Evolutionary conservation across 1,139 yeast species (phyloP).

Genomic region (Diutina mesorugosa): DNA sequence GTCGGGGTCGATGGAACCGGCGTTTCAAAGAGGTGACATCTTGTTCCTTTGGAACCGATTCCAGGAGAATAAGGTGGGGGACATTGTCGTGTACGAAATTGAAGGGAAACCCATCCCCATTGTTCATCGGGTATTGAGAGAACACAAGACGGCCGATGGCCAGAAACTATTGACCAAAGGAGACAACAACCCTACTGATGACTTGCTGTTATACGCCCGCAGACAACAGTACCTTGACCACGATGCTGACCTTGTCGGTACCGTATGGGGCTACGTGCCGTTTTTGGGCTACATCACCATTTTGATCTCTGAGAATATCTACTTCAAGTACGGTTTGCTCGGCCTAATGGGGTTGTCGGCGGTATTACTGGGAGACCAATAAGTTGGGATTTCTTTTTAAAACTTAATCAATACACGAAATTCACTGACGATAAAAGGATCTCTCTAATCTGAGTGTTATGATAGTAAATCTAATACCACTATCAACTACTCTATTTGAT

Average conservation of each 20-base stretch:
- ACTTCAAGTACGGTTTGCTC: conserved; percentile 58
- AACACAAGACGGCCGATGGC: conserved; percentile 45
- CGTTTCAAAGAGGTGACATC: conserved; percentile 96
- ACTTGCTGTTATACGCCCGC: conserved; percentile 69
- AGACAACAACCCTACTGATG: conserved; percentile 90
- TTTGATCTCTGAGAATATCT: conserved; percentile 77
- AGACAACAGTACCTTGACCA: conserved; percentile 69
- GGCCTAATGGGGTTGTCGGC: conserved; percentile 56
- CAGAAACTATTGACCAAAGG: conserved; percentile 88
- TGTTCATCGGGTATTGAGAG: conserved; percentile 87
- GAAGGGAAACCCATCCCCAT: conserved; percentile 77
- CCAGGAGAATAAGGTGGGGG: conserved; percentile 64
- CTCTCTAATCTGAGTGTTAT: too few species aligned
- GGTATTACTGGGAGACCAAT: conserved; percentile 31
- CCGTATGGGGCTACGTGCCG: conserved; percentile 89
- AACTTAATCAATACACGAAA: not conserved
- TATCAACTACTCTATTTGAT: too few species aligned
- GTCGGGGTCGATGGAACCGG: conserved; percentile 99
- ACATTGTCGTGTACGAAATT: conserved; percentile 88
- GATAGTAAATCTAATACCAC: too few species aligned
- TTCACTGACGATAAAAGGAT: too few species aligned
- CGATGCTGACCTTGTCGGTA: conserved; percentile 69
- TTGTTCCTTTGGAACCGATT: conserved; percentile 85
- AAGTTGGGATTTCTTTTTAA: not conserved
- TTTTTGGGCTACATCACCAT: conserved; percentile 85